Base-by-base conservation (phyloP, 1,284 basidiomycete species). In the Gymnopus androsaceus region DNA sequence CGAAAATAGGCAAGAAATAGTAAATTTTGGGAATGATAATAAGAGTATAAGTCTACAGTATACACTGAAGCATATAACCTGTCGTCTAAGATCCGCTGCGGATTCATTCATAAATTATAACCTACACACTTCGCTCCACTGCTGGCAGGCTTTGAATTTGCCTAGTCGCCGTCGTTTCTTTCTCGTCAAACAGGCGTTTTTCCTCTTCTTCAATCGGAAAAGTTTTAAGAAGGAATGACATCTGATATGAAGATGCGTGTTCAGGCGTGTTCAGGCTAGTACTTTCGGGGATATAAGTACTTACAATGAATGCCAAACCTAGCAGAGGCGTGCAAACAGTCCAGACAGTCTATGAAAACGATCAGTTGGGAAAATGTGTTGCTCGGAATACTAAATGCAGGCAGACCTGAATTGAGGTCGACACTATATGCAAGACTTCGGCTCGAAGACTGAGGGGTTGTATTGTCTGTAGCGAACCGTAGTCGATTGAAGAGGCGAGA, bases 321-420 rank as follows among this genome's bases (percentile, higher is more conserved):
- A 85, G 66, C 63, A 82, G 78, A 25, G 85, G 85, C 37, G 79
- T 67, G 64, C 84, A 87, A 25, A 82, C 74, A 15, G 79, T 78
- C 85, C 85, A 87, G 55, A 87, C 75, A 51, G 73, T 77, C 85
- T 56, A 27, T 25, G 19, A 87, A 49, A 51, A 48, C 51, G 21
- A 48, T 44, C 59, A 54, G 61, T 60, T 14, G 28, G 52, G 48
- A 38, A n/a, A 30, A 37, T 53, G 56, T 52, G 47, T n/a, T n/a
- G n/a, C n/a, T n/a, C n/a, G 25, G 9, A 59, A 36, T 31, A 31
- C 27, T 42, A 23, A 15, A 34, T 17, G n/a, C 17, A 14, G 23
- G 62, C 71, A 55, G 63, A 82, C 84, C 73, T 77, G 79, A 57
- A 86, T 82, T 21, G 84, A 79, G 40, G 71, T 72, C 30, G 84